Evolutionary conservation across 2,329 filamentous ascomycete species (phyloP), one percentile per base, ranked within the genome.

Genomic region (Triangularia verruculosa): DNA sequence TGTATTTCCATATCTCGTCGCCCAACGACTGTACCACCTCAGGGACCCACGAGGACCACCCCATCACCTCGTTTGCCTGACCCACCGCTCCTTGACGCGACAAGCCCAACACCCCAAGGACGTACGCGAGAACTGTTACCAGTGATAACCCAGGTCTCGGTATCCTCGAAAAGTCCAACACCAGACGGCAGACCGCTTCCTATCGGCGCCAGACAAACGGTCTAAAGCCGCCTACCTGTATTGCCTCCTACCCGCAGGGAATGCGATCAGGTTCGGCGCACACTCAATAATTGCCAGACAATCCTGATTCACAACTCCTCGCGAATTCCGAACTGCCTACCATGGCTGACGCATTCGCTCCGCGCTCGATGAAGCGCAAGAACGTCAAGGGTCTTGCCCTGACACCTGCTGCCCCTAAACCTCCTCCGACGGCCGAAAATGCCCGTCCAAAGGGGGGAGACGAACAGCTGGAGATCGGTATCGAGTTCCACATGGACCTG

Each of bases 381-480:
- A 99, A 99, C 77, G 90, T 96, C 78, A 98, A 98, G 81, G 94
- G 93, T 39, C 89, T 99, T 58, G 93, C 93, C 70, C 83, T 99
- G 74, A 93, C 87, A 72, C 88, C 91, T 57, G 88, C 90, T 24
- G 84, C 90, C 55, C 89, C 92, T 51, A 92, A 92, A 66, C 81
- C 86, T 57, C 80, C 87, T 61, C 86, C 88, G 61, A 88, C 91
- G 28, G 89, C 91, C 54, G 90, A 92, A 72, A 89, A 87, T 65
- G 91, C 85, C 64, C 86, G 87, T 72, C 89, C 91, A 73, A 81
- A 83, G 66, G 80, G 78, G 61, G 80, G 78, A 61, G 80, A 79
- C 61, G 82, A 84, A 59, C 86, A 89, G 67, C 83, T 99, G 55
- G 94, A 99, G 79, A 98, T 99, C 73, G 95, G 95, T 20, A 92